Conservation (phyloP, 257 asterid genomes). For the Solanum infundibuliforme region DNA sequence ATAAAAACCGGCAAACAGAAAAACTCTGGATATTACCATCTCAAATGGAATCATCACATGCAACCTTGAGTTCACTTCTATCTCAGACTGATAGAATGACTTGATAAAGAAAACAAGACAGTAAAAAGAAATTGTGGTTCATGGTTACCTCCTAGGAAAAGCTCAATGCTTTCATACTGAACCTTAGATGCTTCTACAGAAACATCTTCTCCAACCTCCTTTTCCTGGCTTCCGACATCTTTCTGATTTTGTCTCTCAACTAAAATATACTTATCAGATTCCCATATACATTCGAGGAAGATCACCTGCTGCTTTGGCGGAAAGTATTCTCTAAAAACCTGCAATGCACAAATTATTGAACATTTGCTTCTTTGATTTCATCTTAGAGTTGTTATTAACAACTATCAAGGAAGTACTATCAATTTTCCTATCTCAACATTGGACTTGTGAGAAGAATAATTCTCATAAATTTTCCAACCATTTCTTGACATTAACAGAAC, state of each 20-base stretch:
- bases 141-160: slow-evolving; percentile 66
- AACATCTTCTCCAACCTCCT: slow-evolving; percentile 18
- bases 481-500: background rate
- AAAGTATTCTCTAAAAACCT: slow-evolving; percentile 78
- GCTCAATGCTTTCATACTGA: slow-evolving; percentile 52
- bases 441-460: background rate
- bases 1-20: background rate
- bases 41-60: background rate
- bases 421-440: background rate
- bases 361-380: background rate
- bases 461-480: background rate
- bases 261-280: slow-evolving; percentile 54
- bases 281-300: slow-evolving; percentile 59
- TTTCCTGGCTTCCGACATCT: slow-evolving; percentile 31
- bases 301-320: slow-evolving; percentile 47
- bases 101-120: background rate
- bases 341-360: slow-evolving; percentile 1
- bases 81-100: background rate
- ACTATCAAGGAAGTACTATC: background rate
- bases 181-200: slow-evolving; percentile 22
- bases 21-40: background rate
- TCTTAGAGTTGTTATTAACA: background rate
- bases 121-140: background rate
- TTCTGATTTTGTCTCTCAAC: slow-evolving; percentile 35
- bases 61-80: background rate